These are phyloP conservation scores for Leptodontidium sp. DNA, from an alignment of 2,329 filamentous ascomycete genomes.

Conservation along the genomic window DNA sequence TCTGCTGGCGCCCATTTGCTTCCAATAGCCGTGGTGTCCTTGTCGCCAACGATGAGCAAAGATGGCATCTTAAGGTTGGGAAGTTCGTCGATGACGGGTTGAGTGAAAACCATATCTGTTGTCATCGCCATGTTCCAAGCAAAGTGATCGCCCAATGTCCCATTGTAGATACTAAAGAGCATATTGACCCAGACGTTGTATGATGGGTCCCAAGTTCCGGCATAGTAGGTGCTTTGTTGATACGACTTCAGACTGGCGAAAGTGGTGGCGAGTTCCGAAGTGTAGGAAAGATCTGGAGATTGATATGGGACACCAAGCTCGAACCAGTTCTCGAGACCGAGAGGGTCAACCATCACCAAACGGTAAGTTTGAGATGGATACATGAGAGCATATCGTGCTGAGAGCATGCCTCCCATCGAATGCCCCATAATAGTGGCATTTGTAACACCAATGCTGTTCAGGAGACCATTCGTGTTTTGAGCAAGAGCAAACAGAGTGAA, in stretches of 20 bases:
- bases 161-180: constrained; percentile 60
- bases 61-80: constrained; percentile 54
- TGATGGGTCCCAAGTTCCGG: constrained; percentile 55
- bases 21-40: constrained; percentile 63
- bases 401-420: constrained; percentile 63
- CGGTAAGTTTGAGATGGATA: constrained; percentile 54
- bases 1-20: constrained; percentile 56
- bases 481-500: constrained; percentile 61
- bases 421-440: constrained; percentile 60
- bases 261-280: constrained; percentile 51
- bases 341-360: constrained; percentile 59
- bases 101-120: constrained; percentile 62
- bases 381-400: constrained; percentile 59
- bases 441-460: constrained; percentile 53
- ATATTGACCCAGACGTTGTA: constrained; percentile 66
- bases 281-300: constrained; percentile 51
- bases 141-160: constrained; percentile 53
- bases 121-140: constrained; percentile 58
- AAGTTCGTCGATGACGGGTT: constrained; percentile 61
- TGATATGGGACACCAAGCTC: constrained; percentile 58
- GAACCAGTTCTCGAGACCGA: constrained; percentile 34
- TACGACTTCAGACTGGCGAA: constrained; percentile 56
- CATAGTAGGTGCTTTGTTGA: constrained; percentile 58
- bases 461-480: constrained; percentile 58
- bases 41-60: constrained; percentile 59